Percentiles rank a stretch among this genome's conserved stretches.
phyloP scores from a whole-genome alignment of 352 stramenopile genomes.

The Pythium pectinolyticum region DNA sequence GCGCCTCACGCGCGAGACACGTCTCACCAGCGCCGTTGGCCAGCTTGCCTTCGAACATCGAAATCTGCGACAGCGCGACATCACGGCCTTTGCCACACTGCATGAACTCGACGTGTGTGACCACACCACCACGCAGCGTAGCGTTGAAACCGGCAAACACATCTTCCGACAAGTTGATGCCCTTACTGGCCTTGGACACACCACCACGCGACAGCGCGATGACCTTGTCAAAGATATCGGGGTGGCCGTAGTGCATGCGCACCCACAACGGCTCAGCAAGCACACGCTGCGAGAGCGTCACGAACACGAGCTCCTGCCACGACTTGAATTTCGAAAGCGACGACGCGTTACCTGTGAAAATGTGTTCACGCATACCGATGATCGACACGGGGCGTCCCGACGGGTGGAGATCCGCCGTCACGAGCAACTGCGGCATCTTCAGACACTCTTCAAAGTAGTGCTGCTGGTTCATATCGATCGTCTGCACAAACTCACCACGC shows the following conservation, averaged over 20 bases:
- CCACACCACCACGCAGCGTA: constrained; percentile 68
- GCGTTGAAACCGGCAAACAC: constrained; percentile 85
- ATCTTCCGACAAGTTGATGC: constrained; percentile 86
- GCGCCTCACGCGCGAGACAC: constrained; percentile 70
- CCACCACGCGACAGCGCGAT: constrained; percentile 71
- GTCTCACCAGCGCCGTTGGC: constrained; percentile 82
- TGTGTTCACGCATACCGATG: constrained; percentile 86
- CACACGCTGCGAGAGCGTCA: constrained; percentile 82
- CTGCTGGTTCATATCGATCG: constrained; percentile 90
- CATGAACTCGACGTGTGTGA: constrained; percentile 87
- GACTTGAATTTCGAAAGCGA: constrained; percentile 85
- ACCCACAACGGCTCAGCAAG: constrained; percentile 70
- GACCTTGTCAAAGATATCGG: constrained; percentile 84
- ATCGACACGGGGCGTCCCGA: constrained; percentile 75
- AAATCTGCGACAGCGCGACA: constrained; percentile 84
- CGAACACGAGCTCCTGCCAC: constrained; percentile 84
- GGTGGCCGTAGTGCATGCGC: constrained; percentile 85
- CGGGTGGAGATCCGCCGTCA: constrained; percentile 65
- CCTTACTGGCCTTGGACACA: constrained; percentile 79
- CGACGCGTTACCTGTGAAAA: constrained; percentile 85
- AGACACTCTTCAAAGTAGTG: constrained; percentile 87
- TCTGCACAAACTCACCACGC: constrained; percentile 82
- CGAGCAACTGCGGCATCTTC: constrained; percentile 83
- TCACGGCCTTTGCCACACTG: constrained; percentile 86
- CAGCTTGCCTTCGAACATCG: constrained; percentile 87